phyloP scores from a whole-genome alignment of 1,284 basidiomycete genomes.

The Phaffia rhodozyma region DNA sequence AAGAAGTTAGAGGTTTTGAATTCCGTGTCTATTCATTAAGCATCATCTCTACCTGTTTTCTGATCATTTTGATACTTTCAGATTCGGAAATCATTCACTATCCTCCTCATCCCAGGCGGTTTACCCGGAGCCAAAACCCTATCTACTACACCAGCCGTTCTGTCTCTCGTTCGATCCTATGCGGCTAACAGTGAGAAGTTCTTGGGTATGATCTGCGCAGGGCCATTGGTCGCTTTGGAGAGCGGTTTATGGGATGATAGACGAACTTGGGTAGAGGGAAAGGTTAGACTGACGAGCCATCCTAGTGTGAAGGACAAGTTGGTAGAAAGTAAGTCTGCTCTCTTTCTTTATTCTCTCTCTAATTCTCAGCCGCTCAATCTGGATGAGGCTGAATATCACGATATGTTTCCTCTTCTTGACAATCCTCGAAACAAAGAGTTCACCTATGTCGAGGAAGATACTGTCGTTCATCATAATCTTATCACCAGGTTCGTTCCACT shows the following conservation, averaged over 20 bases:
- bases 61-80: not conserved
- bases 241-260: not conserved
- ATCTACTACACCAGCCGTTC: not conserved
- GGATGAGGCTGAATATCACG: not conserved
- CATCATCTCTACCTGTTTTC: not conserved
- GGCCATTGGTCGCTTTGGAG: constrained; percentile 1
- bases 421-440: not conserved
- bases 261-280: constrained; percentile 7
- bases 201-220: constrained; percentile 11
- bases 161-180: not conserved
- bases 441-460: constrained; percentile 10
- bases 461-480: constrained; percentile 8
- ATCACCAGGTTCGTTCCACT: constrained; percentile 6
- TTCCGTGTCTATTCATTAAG: not conserved
- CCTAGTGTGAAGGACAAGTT: constrained; percentile 12
- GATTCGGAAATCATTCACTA: not conserved
- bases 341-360: not conserved
- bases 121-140: constrained; percentile 13
- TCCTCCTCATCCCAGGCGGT: constrained; percentile 7
- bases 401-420: not conserved
- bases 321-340: not conserved
- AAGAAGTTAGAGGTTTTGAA: not conserved
- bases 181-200: not conserved
- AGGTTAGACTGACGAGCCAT: constrained; percentile 10
- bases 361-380: not conserved